Evolutionary conservation across 1,284 basidiomycete species (phyloP).

Genomic region (Cutaneotrichosporon cutaneum): DNA sequence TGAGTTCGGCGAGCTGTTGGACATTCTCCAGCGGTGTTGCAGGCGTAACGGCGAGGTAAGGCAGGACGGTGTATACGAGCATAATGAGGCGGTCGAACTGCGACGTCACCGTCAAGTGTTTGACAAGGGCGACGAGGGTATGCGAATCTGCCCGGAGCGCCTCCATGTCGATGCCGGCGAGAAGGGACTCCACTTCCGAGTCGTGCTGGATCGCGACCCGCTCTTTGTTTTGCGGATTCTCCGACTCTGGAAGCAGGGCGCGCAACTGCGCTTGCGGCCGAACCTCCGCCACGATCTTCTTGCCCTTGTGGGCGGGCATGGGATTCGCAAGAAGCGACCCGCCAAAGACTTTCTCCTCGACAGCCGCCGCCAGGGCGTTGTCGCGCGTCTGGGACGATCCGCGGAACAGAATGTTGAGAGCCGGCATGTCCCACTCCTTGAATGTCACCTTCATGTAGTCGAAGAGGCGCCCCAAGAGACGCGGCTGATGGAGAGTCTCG

Average conservation of each 20-base stretch:
- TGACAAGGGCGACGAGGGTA: slow-evolving; percentile 31
- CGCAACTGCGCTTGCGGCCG: neutral
- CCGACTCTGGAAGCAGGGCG: neutral
- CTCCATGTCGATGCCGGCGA: neutral
- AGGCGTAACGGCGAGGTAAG: slow-evolving; percentile 28
- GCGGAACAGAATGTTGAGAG: slow-evolving; percentile 31
- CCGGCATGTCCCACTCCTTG: slow-evolving; percentile 12
- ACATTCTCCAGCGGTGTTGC: slow-evolving; percentile 8
- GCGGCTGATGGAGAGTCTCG: slow-evolving; percentile 28
- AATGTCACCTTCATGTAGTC: slow-evolving; percentile 34
- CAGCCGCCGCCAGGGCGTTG: slow-evolving; percentile 5
- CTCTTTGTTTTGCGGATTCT: neutral
- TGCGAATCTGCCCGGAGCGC: slow-evolving; percentile 2
- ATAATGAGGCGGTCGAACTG: slow-evolving; percentile 34
- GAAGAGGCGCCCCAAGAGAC: slow-evolving; percentile 31
- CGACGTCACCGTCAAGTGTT: slow-evolving; percentile 32
- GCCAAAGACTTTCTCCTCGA: slow-evolving; percentile 18
- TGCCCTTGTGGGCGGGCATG: neutral
- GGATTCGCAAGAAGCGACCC: slow-evolving; percentile 1
- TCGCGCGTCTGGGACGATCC: slow-evolving; percentile 13
- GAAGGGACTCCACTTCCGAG: neutral
- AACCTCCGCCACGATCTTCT: neutral
- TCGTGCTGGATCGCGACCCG: neutral
- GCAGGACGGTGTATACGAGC: slow-evolving; percentile 35
- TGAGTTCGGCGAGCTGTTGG: neutral